phyloP scores from a whole-genome alignment of 1,284 basidiomycete species.

The Rhodofomes roseus region DNA sequence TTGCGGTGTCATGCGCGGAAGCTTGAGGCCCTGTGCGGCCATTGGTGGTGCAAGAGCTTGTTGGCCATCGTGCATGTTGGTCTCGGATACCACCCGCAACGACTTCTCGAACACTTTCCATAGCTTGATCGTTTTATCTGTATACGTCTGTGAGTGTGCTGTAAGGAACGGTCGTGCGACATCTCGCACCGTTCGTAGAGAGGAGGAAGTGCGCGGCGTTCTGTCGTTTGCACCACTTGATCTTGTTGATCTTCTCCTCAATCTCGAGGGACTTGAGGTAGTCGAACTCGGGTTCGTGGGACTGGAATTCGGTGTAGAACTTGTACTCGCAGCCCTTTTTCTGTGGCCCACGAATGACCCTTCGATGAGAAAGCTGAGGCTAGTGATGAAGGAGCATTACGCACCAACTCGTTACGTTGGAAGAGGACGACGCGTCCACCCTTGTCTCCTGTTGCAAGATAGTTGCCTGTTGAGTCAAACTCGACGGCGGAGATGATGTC shows the following conservation, averaged over 20 bases:
- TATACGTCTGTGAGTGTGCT: not conserved
- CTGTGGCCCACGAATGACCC: slow-evolving; percentile 36
- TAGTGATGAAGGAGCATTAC: slow-evolving; percentile 31
- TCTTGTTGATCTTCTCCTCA: slow-evolving; percentile 99
- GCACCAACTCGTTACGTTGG: slow-evolving; percentile 94
- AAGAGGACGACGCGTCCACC: slow-evolving; percentile 98
- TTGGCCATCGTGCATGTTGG: slow-evolving; percentile 87
- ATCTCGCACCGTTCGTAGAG: slow-evolving; percentile 86
- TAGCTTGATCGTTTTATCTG: slow-evolving; percentile 99
- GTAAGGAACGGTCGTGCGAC: not conserved
- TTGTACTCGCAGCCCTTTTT: slow-evolving; percentile 99
- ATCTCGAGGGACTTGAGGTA: slow-evolving; percentile 99
- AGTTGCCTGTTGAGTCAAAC: slow-evolving; percentile 99
- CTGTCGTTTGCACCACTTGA: slow-evolving; percentile 99
- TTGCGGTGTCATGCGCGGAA: slow-evolving; percentile 90
- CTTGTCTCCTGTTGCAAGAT: slow-evolving; percentile 99
- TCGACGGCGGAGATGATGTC: slow-evolving; percentile 99
- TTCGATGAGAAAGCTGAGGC: not conserved
- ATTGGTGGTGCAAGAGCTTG: slow-evolving; percentile 60
- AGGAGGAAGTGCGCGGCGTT: slow-evolving; percentile 97
- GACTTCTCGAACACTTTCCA: slow-evolving; percentile 99
- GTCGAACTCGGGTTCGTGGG: slow-evolving; percentile 99
- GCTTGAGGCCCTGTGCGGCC: slow-evolving; percentile 56
- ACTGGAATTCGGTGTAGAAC: slow-evolving; percentile 99
- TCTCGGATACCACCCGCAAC: slow-evolving; percentile 93